Base-by-base conservation (phyloP, 2,329 filamentous ascomycete species). In the Colletotrichum horii region DNA sequence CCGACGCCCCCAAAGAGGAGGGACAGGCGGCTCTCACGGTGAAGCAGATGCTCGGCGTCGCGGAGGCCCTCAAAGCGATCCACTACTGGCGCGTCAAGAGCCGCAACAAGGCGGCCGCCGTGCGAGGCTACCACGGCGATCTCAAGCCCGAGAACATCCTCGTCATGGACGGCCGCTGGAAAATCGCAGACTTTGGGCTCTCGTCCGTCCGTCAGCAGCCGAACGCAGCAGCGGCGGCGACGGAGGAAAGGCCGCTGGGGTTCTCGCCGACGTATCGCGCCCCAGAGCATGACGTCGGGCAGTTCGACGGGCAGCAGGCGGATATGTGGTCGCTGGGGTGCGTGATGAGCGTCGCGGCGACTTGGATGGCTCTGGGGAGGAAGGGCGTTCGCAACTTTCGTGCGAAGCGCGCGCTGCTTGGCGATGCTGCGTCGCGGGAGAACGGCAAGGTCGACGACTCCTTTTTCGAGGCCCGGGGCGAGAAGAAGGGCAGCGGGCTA, bases 251-350 rank as follows among this genome's bases (percentile, higher is more conserved):
- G 14, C 64, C 55, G 5, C 26, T 28, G 22, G 64, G 65, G 1
- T 73, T 4, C 26, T 73, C 70, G 15, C 70, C 70, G 12, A 62
- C 64, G 34, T 73, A 73, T 2, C 70, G 70, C n/a, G 70, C 70
- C 1, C 70, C 70, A 2, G 70, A 73, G 24, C 65, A 68, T 16
- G 70, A 73, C 8, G 28, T 16, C 6, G 64, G 64, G 28, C 1
- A 6, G 0, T 68, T 68, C 2, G 26, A 73, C 24, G 70, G 70
- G 26, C 70, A 61, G 28, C n/a, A 52, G 38, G 55, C 64, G 15
- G 70, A 73, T 1, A 69, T 73, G 0, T 73, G 70, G 64, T 68
- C 64, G 8, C 65, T 73, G 0, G 70, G 70, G 8, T 73, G 70
- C 19, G 70, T 73, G 8, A 68, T 69, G 70, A 73, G 70, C n/a